Conservation (phyloP, 257 asterid species). For the Jaltomata sinuosa region DNA sequence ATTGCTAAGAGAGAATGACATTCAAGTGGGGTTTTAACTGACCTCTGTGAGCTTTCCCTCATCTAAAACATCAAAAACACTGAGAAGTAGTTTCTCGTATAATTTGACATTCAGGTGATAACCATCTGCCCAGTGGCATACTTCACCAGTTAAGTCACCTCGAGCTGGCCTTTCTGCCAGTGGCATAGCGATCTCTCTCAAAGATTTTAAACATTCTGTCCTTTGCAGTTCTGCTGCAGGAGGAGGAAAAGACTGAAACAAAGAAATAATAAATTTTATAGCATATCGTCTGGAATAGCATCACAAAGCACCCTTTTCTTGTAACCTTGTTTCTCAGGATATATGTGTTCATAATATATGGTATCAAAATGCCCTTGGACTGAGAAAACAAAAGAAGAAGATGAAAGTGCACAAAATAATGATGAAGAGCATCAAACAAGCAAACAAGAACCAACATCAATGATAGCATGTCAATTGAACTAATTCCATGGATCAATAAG, state of each 20-base stretch:
- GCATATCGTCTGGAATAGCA: conserved; percentile 11
- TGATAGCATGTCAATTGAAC: background rate
- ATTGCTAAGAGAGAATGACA: background rate
- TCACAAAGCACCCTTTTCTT: conserved; percentile 1
- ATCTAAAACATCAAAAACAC: conserved; percentile 92
- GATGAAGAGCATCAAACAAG: background rate
- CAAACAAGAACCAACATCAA: background rate
- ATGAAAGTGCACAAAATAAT: background rate
- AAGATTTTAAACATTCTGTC: conserved; percentile 78
- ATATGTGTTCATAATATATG: background rate
- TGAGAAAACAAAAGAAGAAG: background rate
- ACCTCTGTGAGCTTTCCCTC: conserved; percentile 99
- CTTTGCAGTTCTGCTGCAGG: conserved; percentile 85
- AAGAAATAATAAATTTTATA: conserved; percentile 9
- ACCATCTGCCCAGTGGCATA: conserved; percentile 99
- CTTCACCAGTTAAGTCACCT: conserved; percentile 98
- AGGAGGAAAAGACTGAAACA: conserved; percentile 74
- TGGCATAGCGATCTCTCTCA: conserved; percentile 70
- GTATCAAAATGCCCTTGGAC: background rate
- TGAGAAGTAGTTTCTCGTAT: conserved; percentile 84
- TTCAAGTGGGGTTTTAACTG: conserved; percentile 13
- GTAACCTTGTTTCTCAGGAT: background rate
- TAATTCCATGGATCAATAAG: background rate
- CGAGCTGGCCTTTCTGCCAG: conserved; percentile 97
- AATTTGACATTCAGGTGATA: conserved; percentile 84